Conservation (phyloP, 352 stramenopile genomes). For the Globisporangium apiculatum region DNA sequence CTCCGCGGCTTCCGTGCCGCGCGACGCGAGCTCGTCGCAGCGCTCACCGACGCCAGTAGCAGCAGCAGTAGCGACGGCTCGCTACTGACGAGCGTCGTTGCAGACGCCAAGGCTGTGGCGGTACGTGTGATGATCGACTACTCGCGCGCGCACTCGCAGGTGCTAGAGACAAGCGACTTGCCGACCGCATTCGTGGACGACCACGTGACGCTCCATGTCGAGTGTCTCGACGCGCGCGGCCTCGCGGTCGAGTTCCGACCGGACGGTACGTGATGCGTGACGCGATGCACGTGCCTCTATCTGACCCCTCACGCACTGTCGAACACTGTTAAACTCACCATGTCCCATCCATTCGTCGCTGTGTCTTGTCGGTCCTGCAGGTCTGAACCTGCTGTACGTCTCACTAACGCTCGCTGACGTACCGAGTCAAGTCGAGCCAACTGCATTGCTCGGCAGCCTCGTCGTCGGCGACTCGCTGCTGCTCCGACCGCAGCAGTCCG, state of each 20-base stretch:
- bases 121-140: conserved; percentile 14
- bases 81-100: conserved; percentile 6
- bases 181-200: conserved; percentile 28
- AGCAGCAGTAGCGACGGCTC: no score
- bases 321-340: no score
- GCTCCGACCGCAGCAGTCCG: conserved; percentile 1
- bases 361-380: conserved; percentile 12
- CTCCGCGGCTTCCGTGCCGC: conserved; percentile 29
- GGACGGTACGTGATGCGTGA: conserved; percentile 13
- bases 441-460: conserved; percentile 33
- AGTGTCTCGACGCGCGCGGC: conserved; percentile 42
- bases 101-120: conserved; percentile 16
- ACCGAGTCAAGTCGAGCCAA: conserved; percentile 16
- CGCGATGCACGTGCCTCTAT: not conserved
- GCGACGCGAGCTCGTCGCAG: conserved; percentile 9
- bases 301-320: no score
- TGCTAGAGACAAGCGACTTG: conserved; percentile 15
- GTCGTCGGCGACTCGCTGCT: conserved; percentile 55
- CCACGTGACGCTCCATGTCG: conserved; percentile 24
- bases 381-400: conserved; percentile 52
- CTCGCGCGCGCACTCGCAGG: conserved; percentile 11
- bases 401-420: conserved; percentile 33
- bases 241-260: conserved; percentile 8
- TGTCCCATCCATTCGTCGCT: not conserved
- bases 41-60: no score